These are phyloP conservation scores for Bipolaris zeicola DNA, from an alignment of 2,329 filamentous ascomycete genomes.

Conservation along the genomic window DNA sequence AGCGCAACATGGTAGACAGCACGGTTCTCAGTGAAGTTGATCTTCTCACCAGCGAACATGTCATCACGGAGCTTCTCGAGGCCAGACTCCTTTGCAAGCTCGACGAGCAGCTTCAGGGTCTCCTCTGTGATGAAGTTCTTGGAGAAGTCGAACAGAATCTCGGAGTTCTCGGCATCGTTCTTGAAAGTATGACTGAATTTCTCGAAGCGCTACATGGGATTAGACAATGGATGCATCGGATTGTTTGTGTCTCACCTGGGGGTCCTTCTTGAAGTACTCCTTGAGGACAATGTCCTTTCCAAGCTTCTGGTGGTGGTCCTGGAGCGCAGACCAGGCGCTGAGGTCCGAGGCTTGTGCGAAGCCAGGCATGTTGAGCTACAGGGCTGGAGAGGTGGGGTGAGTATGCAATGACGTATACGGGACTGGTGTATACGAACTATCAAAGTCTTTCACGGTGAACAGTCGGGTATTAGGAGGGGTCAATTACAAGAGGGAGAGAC, in stretches of 20 bases:
- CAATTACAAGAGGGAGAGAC: constrained; percentile 24
- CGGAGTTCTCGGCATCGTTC: constrained; percentile 76
- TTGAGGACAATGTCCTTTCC: constrained; percentile 92
- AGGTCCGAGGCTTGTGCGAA: constrained; percentile 88
- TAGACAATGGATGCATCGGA: constrained; percentile 5
- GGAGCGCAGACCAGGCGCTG: constrained; percentile 85
- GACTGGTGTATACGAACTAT: constrained; percentile 14
- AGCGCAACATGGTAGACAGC: constrained; percentile 96
- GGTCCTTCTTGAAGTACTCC: constrained; percentile 88
- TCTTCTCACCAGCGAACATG: constrained; percentile 97
- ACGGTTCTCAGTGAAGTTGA: constrained; percentile 98
- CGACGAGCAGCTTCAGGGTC: constrained; percentile 82
- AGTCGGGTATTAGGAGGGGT: constrained; percentile 4
- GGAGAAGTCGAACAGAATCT: constrained; percentile 97
- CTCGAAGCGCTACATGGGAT: constrained; percentile 69
- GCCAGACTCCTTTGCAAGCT: constrained; percentile 89
- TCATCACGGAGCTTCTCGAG: constrained; percentile 93
- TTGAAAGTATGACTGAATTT: constrained; percentile 88
- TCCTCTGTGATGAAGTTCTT: constrained; percentile 98
- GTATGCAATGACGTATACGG: constrained; percentile 8
- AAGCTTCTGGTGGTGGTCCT: constrained; percentile 83
- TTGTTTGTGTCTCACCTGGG: constrained; percentile 46
- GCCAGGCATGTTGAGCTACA: constrained; percentile 55
- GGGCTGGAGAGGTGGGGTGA: constrained; percentile 26
- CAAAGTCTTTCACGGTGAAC: constrained; percentile 9